A percentile compares a stretch with the other conserved stretches of the same genome.
These are phyloP conservation scores for Aspergillus sp. DNA, from an alignment of 2,329 filamentous ascomycete species.

Conservation along the genomic window DNA sequence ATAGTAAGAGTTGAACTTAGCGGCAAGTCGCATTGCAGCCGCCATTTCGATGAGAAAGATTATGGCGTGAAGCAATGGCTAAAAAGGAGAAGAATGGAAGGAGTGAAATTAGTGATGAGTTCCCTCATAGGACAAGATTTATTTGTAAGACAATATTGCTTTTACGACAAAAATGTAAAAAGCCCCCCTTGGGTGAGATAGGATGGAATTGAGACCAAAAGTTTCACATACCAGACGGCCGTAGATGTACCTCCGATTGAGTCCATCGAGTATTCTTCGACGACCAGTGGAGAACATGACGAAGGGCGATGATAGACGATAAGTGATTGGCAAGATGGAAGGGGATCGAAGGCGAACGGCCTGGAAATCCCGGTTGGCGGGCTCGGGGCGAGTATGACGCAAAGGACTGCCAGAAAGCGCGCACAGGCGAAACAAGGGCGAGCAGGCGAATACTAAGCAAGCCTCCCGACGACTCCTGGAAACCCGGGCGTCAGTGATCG, in stretches of 20 bases:
- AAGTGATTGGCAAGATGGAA: slow-evolving; percentile 19
- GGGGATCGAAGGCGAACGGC: slow-evolving; percentile 27
- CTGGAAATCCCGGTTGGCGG: slow-evolving; percentile 24
- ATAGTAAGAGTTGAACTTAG: slow-evolving; percentile 94
- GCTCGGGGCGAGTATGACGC: slow-evolving; percentile 42
- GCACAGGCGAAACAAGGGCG: slow-evolving; percentile 7
- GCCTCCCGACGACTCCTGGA: not conserved
- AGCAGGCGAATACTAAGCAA: slow-evolving; percentile 5
- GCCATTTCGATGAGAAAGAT: slow-evolving; percentile 88
- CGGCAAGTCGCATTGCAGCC: slow-evolving; percentile 75
- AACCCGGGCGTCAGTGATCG: not conserved
- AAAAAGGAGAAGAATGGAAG: slow-evolving; percentile 20
- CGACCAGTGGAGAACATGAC: slow-evolving; percentile 46
- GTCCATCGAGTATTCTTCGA: slow-evolving; percentile 45
- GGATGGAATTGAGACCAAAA: too few relatives aligned
- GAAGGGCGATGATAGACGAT: slow-evolving; percentile 18
- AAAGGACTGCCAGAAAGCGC: slow-evolving; percentile 26
- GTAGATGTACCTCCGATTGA: slow-evolving; percentile 52
- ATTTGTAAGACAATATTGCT: not conserved
- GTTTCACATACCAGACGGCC: slow-evolving; percentile 43
- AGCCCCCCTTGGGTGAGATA: too few relatives aligned
- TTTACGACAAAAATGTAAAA: too few relatives aligned
- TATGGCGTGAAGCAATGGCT: slow-evolving; percentile 86
- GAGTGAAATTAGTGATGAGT: slow-evolving; percentile 12
- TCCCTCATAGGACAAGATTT: not conserved